Percentiles rank a stretch among this genome's conserved stretches.
Conservation (phyloP, 257 asterid species). For the Petunia secreta region DNA sequence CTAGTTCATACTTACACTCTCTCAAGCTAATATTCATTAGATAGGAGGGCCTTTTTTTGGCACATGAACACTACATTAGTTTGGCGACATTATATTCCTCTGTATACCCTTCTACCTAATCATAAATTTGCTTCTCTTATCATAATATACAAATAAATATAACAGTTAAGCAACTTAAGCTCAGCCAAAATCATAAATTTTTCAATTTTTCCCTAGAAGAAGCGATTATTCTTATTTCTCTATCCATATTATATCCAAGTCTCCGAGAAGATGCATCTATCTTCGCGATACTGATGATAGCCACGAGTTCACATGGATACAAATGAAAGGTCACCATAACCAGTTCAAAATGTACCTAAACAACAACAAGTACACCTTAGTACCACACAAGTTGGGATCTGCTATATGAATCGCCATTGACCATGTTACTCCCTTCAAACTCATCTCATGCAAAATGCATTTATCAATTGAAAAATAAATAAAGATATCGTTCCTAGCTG, state of each 20-base stretch:
- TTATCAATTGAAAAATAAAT: neutral
- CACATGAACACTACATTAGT: neutral
- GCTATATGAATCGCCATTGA: too few relatives aligned
- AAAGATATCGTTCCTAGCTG: neutral
- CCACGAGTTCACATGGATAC: neutral
- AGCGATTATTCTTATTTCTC: neutral
- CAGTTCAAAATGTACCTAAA: neutral
- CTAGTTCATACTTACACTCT: too few relatives aligned
- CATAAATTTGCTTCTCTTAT: neutral
- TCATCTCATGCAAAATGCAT: too few relatives aligned
- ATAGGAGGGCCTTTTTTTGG: neutral
- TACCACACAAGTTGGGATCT: too few relatives aligned
- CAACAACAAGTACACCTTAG: neutral
- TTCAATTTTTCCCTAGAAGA: neutral
- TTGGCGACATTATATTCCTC: neutral
- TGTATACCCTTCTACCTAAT: constrained; percentile 9
- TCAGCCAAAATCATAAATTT: neutral
- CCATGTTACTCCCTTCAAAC: too few relatives aligned
- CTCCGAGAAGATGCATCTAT: neutral
- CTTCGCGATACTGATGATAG: neutral
- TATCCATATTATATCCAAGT: neutral
- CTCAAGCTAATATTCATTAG: neutral
- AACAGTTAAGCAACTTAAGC: neutral
- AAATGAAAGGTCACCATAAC: neutral
- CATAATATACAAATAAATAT: neutral